These are phyloP conservation scores for Magnusiomyces magnusii DNA, from an alignment of 1,139 yeast genomes.

Conservation along the genomic window DNA sequence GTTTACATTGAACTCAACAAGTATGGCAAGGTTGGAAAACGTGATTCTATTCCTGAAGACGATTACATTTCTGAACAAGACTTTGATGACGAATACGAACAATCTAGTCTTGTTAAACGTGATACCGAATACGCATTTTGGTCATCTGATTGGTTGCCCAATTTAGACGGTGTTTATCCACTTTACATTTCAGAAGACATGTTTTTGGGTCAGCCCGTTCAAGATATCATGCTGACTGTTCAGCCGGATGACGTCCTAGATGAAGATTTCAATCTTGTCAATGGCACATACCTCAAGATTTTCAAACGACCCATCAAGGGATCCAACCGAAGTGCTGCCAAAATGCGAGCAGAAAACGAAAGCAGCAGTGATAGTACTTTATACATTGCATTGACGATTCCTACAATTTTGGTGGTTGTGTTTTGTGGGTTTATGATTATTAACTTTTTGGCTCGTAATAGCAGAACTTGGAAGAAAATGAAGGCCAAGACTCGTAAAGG, in stretches of 20 bases:
- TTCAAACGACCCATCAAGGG: slow-evolving; percentile 49
- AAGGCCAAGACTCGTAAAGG: slow-evolving; percentile 9
- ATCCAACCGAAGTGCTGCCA: slow-evolving; percentile 45
- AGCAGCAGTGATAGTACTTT: slow-evolving; percentile 47
- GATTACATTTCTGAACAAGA: too few species aligned
- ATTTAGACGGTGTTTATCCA: slow-evolving; percentile 57
- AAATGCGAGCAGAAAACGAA: slow-evolving; percentile 29
- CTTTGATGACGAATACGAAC: too few species aligned
- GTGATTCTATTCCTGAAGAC: slow-evolving; percentile 30
- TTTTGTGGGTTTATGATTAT: slow-evolving; percentile 22
- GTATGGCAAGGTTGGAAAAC: slow-evolving; percentile 34
- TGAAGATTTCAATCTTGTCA: slow-evolving; percentile 45
- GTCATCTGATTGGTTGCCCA: slow-evolving; percentile 62
- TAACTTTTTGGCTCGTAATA: slow-evolving; percentile 13
- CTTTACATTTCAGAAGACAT: slow-evolving; percentile 53
- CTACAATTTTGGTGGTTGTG: slow-evolving; percentile 59
- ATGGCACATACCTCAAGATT: slow-evolving; percentile 51
- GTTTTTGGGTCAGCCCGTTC: slow-evolving; percentile 42
- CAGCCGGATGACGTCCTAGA: slow-evolving; percentile 64
- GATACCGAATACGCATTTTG: slow-evolving; percentile 47
- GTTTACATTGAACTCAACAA: slow-evolving; percentile 57
- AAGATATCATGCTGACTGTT: slow-evolving; percentile 50
- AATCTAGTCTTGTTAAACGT: slow-evolving; percentile 4
- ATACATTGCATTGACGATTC: slow-evolving; percentile 53
- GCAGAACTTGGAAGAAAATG: slow-evolving; percentile 16